phyloP scores from a whole-genome alignment of 2,329 filamentous ascomycete genomes.

The Allantophomopsis lycopodina region DNA sequence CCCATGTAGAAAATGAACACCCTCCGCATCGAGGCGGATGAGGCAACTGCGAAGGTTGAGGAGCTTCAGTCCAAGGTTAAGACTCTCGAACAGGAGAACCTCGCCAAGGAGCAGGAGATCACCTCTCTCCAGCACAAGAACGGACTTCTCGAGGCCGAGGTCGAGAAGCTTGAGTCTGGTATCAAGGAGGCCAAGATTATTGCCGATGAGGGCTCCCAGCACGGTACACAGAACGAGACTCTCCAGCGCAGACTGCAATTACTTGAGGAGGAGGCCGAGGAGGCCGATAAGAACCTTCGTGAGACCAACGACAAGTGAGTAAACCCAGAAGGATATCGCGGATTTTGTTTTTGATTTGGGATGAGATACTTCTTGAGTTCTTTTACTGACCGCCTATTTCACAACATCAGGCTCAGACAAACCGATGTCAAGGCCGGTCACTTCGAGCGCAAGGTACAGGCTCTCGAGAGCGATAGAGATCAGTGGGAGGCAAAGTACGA shows the following conservation, averaged over 20 bases:
- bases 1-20: conserved; percentile 75
- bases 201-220: conserved; percentile 68
- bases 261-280: conserved; percentile 94
- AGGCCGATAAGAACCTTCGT: conserved; percentile 88
- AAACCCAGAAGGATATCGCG: not conserved
- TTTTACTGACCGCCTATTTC: not conserved
- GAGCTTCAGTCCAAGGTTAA: conserved; percentile 84
- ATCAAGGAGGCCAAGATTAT: conserved; percentile 82
- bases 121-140: conserved; percentile 95
- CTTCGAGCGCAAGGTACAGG: conserved; percentile 98
- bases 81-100: conserved; percentile 83
- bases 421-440: conserved; percentile 99
- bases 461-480: conserved; percentile 81
- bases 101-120: conserved; percentile 96
- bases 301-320: conserved; percentile 98
- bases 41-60: conserved; percentile 67
- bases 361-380: too few species aligned
- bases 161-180: conserved; percentile 78
- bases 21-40: conserved; percentile 88
- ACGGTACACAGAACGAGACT: conserved; percentile 82
- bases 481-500: conserved; percentile 97
- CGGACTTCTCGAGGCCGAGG: conserved; percentile 73
- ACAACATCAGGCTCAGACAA: conserved; percentile 66
- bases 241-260: conserved; percentile 87
- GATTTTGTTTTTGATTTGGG: too few species aligned